These are phyloP conservation scores for Xylariaceae sp. DNA, from an alignment of 2,329 filamentous ascomycete genomes.

Conservation along the genomic window DNA sequence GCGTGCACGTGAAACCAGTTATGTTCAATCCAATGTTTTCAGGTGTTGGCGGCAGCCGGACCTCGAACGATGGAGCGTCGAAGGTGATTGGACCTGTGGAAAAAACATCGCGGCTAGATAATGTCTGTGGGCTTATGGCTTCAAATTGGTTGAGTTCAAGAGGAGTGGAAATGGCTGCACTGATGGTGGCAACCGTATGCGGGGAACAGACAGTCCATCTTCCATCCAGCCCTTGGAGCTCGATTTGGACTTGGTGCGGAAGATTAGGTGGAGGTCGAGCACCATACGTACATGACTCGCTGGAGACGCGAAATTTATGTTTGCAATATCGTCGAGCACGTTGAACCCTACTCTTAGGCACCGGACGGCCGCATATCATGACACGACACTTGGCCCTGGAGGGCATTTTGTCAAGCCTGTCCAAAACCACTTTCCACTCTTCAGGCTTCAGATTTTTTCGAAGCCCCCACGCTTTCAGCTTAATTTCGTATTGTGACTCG, in stretches of 20 bases:
- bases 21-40: no score
- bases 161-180: no score
- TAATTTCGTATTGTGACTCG: constrained; percentile 7
- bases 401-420: constrained; percentile 13
- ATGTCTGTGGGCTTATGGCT: no score
- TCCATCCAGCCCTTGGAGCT: not conserved
- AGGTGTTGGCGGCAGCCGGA: no score
- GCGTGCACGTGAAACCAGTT: no score
- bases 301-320: not conserved
- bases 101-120: no score
- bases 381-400: constrained; percentile 9
- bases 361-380: constrained; percentile 1
- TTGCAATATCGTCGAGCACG: constrained; percentile 10
- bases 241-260: constrained; percentile 2
- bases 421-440: constrained; percentile 11
- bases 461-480: constrained; percentile 9
- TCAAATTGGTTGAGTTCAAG: no score
- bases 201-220: no score
- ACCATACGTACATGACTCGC: no score
- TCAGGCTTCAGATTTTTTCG: constrained; percentile 20
- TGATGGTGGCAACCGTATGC: not conserved
- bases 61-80: no score
- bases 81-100: no score
- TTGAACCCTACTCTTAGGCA: not conserved
- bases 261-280: not conserved